Conservation (phyloP, 2,329 filamentous ascomycete genomes). For the Furcasterigmium sp. region DNA sequence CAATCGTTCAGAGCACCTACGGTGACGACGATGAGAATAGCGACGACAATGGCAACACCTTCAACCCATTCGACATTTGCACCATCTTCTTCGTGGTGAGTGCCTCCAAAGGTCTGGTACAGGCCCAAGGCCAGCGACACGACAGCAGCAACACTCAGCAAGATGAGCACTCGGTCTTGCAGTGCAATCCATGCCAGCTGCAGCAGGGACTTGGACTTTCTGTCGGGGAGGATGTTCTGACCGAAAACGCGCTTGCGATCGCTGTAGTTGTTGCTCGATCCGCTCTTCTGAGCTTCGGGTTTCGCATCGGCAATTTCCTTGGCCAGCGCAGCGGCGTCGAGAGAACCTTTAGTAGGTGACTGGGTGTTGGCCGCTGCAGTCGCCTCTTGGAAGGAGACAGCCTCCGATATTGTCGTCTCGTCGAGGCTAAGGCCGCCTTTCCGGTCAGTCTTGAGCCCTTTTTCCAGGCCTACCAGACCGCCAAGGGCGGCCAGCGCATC, state of each 20-base stretch:
- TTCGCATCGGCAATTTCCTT: constrained; percentile 4
- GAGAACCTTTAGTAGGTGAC: constrained; percentile 13
- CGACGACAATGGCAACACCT: constrained; percentile 74
- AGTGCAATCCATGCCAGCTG: constrained; percentile 74
- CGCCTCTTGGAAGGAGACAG: constrained; percentile 45
- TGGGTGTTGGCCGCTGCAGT: constrained; percentile 28
- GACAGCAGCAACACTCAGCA: constrained; percentile 64
- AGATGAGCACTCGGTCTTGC: constrained; percentile 73
- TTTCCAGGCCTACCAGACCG: constrained; percentile 45
- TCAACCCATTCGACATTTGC: constrained; percentile 74
- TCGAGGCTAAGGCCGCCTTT: constrained; percentile 44
- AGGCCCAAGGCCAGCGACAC: constrained; percentile 71
- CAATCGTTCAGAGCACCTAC: constrained; percentile 78
- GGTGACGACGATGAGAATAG: constrained; percentile 69
- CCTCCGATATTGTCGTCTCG: constrained; percentile 37
- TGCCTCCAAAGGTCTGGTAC: constrained; percentile 63
- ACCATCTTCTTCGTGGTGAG: constrained; percentile 35
- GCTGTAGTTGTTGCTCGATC: constrained; percentile 14
- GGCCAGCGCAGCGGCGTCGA: constrained; percentile 9
- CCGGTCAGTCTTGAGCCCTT: constrained; percentile 43
- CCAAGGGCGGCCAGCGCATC: constrained; percentile 45
- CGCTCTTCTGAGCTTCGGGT: constrained; percentile 2
- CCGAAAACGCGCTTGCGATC: constrained; percentile 55
- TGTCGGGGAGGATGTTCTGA: constrained; percentile 60
- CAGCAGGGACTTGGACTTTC: constrained; percentile 64